Percentiles rank a stretch among this genome's conserved stretches.
phyloP scores from a whole-genome alignment of 1,139 yeast genomes.

The Pichia sp. region DNA sequence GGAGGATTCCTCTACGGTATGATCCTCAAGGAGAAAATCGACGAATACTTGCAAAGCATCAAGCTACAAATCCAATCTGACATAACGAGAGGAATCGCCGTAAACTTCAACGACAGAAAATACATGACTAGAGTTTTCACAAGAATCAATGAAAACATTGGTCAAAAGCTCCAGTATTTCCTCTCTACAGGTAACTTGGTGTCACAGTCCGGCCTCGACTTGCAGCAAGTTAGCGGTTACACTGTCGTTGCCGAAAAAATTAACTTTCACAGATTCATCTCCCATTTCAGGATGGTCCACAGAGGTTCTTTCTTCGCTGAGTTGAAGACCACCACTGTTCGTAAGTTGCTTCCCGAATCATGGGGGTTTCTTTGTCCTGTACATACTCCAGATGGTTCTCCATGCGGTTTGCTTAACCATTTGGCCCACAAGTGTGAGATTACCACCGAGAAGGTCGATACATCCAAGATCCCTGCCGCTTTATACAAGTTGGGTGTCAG shows the following conservation, averaged over 20 bases:
- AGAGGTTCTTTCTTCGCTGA: constrained; percentile 99
- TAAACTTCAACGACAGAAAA: constrained; percentile 77
- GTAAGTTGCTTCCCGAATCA: constrained; percentile 93
- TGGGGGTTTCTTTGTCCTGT: constrained; percentile 99
- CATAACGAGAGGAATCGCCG: constrained; percentile 74
- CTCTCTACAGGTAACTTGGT: constrained; percentile 95
- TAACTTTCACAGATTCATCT: constrained; percentile 91
- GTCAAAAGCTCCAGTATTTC: constrained; percentile 90
- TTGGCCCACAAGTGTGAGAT: constrained; percentile 92
- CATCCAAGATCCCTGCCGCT: constrained; percentile 62
- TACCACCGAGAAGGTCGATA: constrained; percentile 73
- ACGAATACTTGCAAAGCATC: constrained; percentile 78
- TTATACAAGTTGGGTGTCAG: constrained; percentile 77
- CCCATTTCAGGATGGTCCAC: constrained; percentile 99
- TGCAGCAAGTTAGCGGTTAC: constrained; percentile 97
- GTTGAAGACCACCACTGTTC: constrained; percentile 92
- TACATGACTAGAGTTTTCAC: constrained; percentile 76
- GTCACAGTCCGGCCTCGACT: constrained; percentile 93
- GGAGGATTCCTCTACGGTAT: constrained; percentile 97
- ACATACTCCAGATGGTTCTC: constrained; percentile 99
- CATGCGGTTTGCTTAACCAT: constrained; percentile 97
- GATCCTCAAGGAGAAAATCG: constrained; percentile 94
- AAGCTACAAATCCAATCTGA: constrained; percentile 75
- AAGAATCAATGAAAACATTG: constrained; percentile 88
- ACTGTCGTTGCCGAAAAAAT: constrained; percentile 98